Evolutionary conservation across 2,329 filamentous ascomycete species (phyloP).

Genomic region (Curvularia hawaiiensis): DNA sequence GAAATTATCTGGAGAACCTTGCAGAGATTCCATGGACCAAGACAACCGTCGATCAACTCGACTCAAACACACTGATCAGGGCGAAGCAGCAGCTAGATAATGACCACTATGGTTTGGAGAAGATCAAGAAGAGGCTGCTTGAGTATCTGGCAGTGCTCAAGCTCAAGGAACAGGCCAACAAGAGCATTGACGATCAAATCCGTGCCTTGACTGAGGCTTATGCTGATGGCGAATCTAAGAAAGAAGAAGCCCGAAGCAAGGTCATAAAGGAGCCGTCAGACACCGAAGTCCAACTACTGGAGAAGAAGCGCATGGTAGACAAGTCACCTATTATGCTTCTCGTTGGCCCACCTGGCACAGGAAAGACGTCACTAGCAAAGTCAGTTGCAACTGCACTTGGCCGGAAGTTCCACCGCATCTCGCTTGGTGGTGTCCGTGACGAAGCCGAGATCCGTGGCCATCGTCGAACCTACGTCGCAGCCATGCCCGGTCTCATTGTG

Average conservation of each 20-base stretch:
- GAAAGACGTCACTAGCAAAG: conserved; percentile 93
- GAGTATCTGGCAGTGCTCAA: conserved; percentile 97
- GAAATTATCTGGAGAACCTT: conserved; percentile 92
- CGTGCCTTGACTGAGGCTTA: conserved; percentile 55
- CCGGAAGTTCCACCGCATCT: conserved; percentile 96
- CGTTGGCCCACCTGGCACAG: conserved; percentile 90
- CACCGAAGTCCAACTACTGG: conserved; percentile 72
- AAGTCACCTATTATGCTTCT: conserved; percentile 95
- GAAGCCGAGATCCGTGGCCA: conserved; percentile 97
- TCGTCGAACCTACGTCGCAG: conserved; percentile 92
- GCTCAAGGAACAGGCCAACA: conserved; percentile 89
- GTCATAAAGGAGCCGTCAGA: conserved; percentile 44
- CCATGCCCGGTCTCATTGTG: conserved; percentile 97
- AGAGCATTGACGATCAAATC: conserved; percentile 80
- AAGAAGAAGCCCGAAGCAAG: conserved; percentile 52
- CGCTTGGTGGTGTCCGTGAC: conserved; percentile 91
- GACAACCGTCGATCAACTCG: conserved; percentile 83
- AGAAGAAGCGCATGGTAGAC: conserved; percentile 84
- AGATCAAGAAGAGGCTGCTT: conserved; percentile 93
- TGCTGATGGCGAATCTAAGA: conserved; percentile 44
- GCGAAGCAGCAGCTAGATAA: conserved; percentile 91
- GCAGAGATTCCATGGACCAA: conserved; percentile 92
- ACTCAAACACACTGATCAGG: conserved; percentile 74
- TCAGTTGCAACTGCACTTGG: conserved; percentile 91
- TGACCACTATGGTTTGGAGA: conserved; percentile 95